These are phyloP conservation scores for Chimonanthus salicifolius DNA, from an alignment of 164 flowering plant genomes.

Conservation along the genomic window DNA sequence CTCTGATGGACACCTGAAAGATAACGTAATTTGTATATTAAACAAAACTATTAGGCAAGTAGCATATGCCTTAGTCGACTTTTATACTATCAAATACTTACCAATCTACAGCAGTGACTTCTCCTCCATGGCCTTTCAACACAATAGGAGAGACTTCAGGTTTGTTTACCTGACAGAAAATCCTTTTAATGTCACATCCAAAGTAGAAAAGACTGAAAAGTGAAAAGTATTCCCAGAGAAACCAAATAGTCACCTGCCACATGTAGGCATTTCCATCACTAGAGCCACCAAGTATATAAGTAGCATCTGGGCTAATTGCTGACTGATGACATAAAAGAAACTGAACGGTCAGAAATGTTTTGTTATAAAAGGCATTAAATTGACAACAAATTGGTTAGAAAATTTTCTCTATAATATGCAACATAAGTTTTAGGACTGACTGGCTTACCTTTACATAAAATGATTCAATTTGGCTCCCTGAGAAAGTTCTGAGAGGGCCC, in stretches of 20 bases:
- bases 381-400: background rate
- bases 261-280: constrained; percentile 85
- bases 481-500: constrained; percentile 68
- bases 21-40: background rate
- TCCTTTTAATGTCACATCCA: constrained; percentile 1
- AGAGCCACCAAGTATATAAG: constrained; percentile 82
- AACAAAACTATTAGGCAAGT: background rate
- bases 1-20: constrained; percentile 66
- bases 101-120: constrained; percentile 94
- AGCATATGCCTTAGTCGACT: background rate
- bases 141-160: constrained; percentile 53
- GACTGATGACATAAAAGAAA: constrained; percentile 40
- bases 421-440: background rate
- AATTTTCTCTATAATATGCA: background rate
- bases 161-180: constrained; percentile 49
- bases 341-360: background rate
- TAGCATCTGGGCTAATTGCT: constrained; percentile 79
- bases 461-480: constrained; percentile 60
- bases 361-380: background rate
- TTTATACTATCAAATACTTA: constrained; percentile 18
- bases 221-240: background rate
- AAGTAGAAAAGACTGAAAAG: background rate
- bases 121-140: constrained; percentile 72
- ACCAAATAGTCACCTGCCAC: constrained; percentile 64
- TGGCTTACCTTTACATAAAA: constrained; percentile 77